Evolutionary conservation across 2,329 filamentous ascomycete genomes (phyloP).

Genomic region (Taxawa tesnikishii): DNA sequence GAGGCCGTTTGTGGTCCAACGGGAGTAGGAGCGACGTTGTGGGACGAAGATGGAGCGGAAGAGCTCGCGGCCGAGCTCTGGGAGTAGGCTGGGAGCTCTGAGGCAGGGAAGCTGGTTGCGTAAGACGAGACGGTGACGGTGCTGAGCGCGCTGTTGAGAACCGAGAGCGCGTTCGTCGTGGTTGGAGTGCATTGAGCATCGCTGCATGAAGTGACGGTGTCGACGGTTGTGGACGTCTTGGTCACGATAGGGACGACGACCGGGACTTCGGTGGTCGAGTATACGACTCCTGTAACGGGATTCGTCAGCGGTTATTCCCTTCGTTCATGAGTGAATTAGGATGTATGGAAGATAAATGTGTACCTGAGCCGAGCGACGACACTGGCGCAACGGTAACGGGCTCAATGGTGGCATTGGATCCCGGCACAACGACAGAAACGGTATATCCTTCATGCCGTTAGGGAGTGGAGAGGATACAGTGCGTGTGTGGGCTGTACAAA

Average conservation of each 20-base stretch:
- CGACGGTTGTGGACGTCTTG: conserved; percentile 4
- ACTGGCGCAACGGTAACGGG: not conserved
- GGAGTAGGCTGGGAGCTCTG: too few relatives aligned
- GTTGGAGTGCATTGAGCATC: not conserved
- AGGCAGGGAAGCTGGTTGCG: conserved; percentile 3
- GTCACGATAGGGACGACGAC: conserved; percentile 9
- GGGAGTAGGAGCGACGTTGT: not conserved
- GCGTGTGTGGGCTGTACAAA: not conserved
- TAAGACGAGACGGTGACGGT: conserved; percentile 7
- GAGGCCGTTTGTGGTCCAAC: too few relatives aligned
- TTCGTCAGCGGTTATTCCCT: not conserved
- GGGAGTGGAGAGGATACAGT: not conserved
- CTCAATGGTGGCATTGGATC: not conserved
- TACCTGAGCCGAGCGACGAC: not conserved
- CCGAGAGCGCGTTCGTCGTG: conserved; percentile 7
- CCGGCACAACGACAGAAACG: not conserved
- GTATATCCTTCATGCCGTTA: not conserved
- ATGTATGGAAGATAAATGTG: not conserved
- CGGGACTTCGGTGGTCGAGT: conserved; percentile 6
- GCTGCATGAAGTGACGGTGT: conserved; percentile 7
- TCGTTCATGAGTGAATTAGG: not conserved
- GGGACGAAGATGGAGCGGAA: not conserved
- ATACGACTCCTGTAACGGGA: conserved; percentile 2
- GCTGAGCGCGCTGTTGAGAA: conserved; percentile 7
- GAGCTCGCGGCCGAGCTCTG: too few relatives aligned